Evolutionary conservation across 768 basidiomycete genomes (phyloP).

Genomic region (Myochromella boudieri): DNA sequence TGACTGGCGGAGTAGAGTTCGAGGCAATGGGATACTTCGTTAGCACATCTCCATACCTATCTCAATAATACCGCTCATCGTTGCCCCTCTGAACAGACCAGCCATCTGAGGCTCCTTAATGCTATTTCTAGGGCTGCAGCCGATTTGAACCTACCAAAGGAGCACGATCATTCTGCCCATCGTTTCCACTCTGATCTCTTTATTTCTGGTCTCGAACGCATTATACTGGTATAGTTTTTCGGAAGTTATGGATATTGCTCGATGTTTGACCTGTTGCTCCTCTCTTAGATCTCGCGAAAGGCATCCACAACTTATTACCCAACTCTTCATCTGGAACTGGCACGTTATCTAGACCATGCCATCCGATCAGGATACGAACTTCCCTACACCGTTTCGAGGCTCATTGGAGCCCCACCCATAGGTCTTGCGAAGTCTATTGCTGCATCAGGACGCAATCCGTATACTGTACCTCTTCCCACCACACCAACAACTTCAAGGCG

Average conservation of each 20-base stretch:
- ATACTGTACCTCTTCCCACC: no score
- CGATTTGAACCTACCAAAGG: constrained; percentile 62
- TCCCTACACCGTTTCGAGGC: constrained; percentile 77
- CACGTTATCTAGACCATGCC: constrained; percentile 78
- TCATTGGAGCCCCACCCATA: constrained; percentile 77
- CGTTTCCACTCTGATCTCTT: constrained; percentile 87
- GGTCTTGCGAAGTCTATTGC: constrained; percentile 49
- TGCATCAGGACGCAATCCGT: constrained; percentile 26
- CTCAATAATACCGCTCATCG: not conserved
- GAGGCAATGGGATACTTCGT: constrained; percentile 97
- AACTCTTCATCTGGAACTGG: constrained; percentile 88
- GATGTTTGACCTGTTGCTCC: not conserved
- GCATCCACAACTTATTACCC: constrained; percentile 95
- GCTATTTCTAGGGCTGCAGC: constrained; percentile 66
- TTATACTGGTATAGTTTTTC: constrained; percentile 67
- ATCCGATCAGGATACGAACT: constrained; percentile 68
- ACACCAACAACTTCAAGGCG: constrained; percentile 24
- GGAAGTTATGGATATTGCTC: not conserved
- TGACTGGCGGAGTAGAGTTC: constrained; percentile 98
- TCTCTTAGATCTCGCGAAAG: constrained; percentile 82
- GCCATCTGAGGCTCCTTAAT: constrained; percentile 86
- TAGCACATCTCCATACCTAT: constrained; percentile 25
- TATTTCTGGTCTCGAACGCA: constrained; percentile 87
- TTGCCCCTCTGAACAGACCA: constrained; percentile 53
- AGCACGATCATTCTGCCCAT: constrained; percentile 74